Evolutionary conservation across 805 yeast genomes (phyloP).

Genomic region (Yarrowia deformans): DNA sequence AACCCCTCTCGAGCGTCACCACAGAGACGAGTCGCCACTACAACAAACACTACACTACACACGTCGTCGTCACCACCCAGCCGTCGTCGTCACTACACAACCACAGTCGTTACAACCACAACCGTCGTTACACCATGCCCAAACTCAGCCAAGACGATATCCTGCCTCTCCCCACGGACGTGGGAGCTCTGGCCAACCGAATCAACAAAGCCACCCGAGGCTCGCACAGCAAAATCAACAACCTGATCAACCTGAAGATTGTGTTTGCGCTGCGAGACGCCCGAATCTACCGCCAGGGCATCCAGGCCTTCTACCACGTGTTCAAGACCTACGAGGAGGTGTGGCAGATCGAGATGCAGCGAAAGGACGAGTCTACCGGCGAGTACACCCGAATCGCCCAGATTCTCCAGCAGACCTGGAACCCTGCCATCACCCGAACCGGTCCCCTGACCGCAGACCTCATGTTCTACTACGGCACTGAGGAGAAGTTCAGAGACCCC

Average conservation of each 20-base stretch:
- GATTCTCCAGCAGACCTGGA: constrained; percentile 67
- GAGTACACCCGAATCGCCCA: constrained; percentile 50
- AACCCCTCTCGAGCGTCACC: too few species aligned
- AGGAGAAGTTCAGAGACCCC: constrained; percentile 65
- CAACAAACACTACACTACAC: background rate
- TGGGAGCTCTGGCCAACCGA: constrained; percentile 84
- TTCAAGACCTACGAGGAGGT: constrained; percentile 46
- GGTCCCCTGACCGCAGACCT: constrained; percentile 66
- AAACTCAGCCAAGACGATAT: constrained; percentile 53
- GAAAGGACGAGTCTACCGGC: constrained; percentile 38
- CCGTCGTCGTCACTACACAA: background rate
- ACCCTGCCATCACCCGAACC: constrained; percentile 71
- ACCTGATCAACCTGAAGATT: constrained; percentile 70
- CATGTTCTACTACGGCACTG: constrained; percentile 65
- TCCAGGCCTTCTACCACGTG: constrained; percentile 56
- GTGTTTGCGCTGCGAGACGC: constrained; percentile 79
- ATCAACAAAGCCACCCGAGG: constrained; percentile 73
- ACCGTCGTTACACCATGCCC: background rate
- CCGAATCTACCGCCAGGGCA: constrained; percentile 79
- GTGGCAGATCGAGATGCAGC: constrained; percentile 45
- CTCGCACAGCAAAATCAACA: constrained; percentile 72
- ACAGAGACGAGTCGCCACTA: too few species aligned
- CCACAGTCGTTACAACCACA: background rate
- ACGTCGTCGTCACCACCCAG: background rate
- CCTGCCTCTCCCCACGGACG: constrained; percentile 78